These are phyloP conservation scores for Ruellia speciosa DNA, from an alignment of 305 asterid species.

Conservation along the genomic window DNA sequence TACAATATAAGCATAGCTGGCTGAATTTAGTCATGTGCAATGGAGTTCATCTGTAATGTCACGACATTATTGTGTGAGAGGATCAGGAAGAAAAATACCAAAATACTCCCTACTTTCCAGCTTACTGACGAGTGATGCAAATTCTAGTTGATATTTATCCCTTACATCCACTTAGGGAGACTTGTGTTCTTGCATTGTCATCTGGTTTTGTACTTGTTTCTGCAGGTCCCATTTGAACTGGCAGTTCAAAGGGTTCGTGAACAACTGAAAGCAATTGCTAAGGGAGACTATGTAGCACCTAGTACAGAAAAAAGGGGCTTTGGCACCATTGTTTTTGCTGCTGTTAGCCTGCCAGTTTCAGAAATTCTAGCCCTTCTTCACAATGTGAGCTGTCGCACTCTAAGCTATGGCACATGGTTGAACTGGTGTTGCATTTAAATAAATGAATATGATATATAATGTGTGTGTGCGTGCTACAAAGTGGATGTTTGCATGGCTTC, in stretches of 20 bases:
- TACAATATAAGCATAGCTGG: neutral
- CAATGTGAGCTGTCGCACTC: slow-evolving; percentile 35
- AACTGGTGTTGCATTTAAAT: neutral
- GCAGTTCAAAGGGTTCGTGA: slow-evolving; percentile 55
- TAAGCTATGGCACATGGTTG: too few relatives aligned
- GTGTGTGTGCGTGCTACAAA: neutral
- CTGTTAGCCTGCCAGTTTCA: slow-evolving; percentile 63
- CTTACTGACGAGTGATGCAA: neutral
- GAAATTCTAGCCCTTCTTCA: slow-evolving; percentile 50
- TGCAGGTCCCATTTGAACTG: slow-evolving; percentile 69
- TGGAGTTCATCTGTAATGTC: slow-evolving; percentile 2
- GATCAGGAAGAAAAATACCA: neutral
- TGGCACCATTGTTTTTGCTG: slow-evolving; percentile 70
- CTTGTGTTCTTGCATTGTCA: slow-evolving; percentile 11
- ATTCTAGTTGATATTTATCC: neutral
- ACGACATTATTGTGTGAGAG: slow-evolving; percentile 1
- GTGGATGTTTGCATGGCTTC: neutral
- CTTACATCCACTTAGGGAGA: neutral
- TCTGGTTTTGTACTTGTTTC: slow-evolving; percentile 3
- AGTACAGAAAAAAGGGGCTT: slow-evolving; percentile 52
- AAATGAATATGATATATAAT: too few relatives aligned
- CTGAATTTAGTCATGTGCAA: neutral
- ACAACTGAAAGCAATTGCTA: slow-evolving; percentile 64
- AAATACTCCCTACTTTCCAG: neutral
- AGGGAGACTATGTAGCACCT: slow-evolving; percentile 68